Conservation (phyloP, 1,284 basidiomycete species). For the Melampsora americana region DNA sequence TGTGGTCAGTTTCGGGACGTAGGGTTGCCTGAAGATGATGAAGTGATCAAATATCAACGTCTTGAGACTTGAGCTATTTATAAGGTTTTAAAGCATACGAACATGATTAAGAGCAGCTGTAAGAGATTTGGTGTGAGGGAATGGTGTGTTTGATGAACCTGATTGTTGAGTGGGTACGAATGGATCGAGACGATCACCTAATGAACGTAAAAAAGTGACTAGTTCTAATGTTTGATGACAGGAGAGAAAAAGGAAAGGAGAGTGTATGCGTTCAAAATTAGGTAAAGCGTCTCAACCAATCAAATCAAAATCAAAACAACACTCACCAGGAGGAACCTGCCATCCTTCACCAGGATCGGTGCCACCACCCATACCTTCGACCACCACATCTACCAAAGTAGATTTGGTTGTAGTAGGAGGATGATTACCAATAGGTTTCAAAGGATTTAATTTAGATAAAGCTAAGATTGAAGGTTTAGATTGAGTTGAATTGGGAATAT, state of each 20-base stretch:
- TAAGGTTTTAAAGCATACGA: constrained; percentile 11
- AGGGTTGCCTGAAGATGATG: constrained; percentile 41
- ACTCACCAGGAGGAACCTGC: constrained; percentile 42
- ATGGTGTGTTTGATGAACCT: neutral
- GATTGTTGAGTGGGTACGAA: constrained; percentile 20
- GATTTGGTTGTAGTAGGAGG: constrained; percentile 11
- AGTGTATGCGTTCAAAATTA: no score
- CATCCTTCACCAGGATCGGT: constrained; percentile 39
- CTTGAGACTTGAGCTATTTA: no score
- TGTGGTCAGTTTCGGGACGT: constrained; percentile 21
- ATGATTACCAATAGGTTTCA: neutral
- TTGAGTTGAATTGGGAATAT: neutral
- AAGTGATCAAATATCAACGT: no score
- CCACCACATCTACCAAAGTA: constrained; percentile 40
- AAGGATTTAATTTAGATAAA: constrained; percentile 10
- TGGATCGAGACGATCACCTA: constrained; percentile 35
- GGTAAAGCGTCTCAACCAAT: no score
- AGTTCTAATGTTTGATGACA: constrained; percentile 38
- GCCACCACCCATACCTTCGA: constrained; percentile 43
- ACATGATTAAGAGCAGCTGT: constrained; percentile 41
- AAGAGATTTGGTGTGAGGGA: constrained; percentile 31
- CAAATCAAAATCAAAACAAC: neutral
- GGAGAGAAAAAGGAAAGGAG: no score
- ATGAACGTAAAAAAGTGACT: constrained; percentile 37
- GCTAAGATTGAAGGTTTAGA: constrained; percentile 5